Conservation (phyloP, 1,284 basidiomycete genomes). For the Marasmius oreades region DNA sequence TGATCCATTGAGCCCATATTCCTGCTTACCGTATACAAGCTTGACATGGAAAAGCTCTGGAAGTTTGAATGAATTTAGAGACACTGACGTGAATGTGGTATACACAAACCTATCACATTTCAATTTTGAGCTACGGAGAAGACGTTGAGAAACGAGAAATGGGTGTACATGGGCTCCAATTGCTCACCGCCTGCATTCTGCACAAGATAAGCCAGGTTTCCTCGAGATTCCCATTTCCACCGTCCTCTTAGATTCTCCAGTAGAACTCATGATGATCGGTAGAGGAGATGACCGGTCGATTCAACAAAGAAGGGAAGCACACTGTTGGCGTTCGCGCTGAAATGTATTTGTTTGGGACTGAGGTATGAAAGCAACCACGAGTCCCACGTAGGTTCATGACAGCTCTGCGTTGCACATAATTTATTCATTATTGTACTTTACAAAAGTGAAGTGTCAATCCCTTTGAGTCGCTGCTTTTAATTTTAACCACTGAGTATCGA, state of each 20-base stretch:
- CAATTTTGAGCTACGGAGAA: slow-evolving; percentile 41
- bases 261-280: slow-evolving; percentile 1
- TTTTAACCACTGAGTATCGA: no score
- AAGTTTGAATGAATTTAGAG: background rate
- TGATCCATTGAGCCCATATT: background rate
- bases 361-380: no score
- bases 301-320: no score
- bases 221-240: background rate
- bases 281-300: background rate
- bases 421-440: no score
- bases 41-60: slow-evolving; percentile 47
- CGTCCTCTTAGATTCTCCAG: background rate
- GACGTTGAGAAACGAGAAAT: background rate
- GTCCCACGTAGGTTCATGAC: no score
- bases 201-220: slow-evolving; percentile 40
- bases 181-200: slow-evolving; percentile 47
- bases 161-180: background rate
- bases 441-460: no score
- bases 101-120: slow-evolving; percentile 45
- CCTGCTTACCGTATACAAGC: slow-evolving; percentile 40
- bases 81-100: background rate
- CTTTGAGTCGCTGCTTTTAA: no score
- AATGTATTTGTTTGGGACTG: no score
- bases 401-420: no score
- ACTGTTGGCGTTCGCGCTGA: no score